Conservation (phyloP, 495 filamentous ascomycete genomes). For the Talaromyces trachyspermus region DNA sequence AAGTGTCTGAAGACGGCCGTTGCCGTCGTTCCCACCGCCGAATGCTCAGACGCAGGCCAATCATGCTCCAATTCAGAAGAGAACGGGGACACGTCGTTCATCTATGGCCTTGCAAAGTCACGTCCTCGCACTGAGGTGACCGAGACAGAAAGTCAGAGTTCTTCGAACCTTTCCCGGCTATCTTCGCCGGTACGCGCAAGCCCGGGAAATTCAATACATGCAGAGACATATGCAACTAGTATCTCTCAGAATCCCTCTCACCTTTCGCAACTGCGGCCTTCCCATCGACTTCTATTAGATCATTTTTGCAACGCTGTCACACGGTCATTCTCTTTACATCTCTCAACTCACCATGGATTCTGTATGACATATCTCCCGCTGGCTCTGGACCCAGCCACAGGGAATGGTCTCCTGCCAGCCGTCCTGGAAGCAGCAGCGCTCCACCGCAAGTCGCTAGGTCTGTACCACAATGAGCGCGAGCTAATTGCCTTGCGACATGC, state of each 20-base stretch:
- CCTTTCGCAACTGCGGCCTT: not conserved
- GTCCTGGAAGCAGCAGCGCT: not conserved
- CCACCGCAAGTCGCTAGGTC: not conserved
- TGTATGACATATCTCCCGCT: conserved; percentile 1
- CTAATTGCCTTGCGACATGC: not conserved
- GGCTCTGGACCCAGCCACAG: conserved; percentile 1
- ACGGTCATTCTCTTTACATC: conserved; percentile 2
- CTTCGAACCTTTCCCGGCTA: not conserved
- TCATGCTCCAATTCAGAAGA: not conserved
- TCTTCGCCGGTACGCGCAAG: not conserved
- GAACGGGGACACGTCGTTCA: not conserved
- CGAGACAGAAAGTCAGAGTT: not conserved
- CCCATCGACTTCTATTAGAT: not conserved
- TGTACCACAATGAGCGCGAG: conserved; percentile 1
- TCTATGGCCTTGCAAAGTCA: not conserved
- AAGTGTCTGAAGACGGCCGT: not conserved
- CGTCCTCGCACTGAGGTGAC: not conserved
- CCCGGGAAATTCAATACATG: not conserved
- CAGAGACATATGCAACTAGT: not conserved
- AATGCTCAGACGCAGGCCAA: not conserved
- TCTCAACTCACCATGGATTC: conserved; percentile 1
- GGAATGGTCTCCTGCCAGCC: conserved; percentile 3
- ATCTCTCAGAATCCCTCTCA: not conserved
- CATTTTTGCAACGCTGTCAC: not conserved
- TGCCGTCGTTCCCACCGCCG: not conserved